These are phyloP conservation scores for Punica granatum DNA, from an alignment of 345 rosid genomes.

Conservation along the genomic window DNA sequence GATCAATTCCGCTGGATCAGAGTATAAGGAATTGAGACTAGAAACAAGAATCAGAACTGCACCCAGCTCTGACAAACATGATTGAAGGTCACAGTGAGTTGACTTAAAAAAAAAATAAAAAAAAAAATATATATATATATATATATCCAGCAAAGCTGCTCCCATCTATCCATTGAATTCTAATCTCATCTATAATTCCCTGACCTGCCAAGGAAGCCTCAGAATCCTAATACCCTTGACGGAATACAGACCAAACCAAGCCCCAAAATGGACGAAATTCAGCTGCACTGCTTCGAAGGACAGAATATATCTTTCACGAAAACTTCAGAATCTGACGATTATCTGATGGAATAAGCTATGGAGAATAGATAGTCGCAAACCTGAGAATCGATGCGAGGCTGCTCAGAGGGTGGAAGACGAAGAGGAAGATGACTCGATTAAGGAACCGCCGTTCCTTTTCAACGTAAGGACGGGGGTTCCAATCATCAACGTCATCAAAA, in stretches of 20 bases:
- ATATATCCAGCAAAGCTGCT: background rate
- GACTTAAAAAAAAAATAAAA: background rate
- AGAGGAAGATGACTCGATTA: background rate
- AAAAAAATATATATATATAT: background rate
- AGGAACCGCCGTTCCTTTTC: background rate
- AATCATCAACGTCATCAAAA: no score
- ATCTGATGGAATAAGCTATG: background rate
- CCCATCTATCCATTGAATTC: background rate
- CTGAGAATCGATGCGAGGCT: slow-evolving; percentile 2
- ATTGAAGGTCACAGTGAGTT: background rate
- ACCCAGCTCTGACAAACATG: background rate
- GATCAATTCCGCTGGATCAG: background rate
- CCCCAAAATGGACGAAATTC: background rate
- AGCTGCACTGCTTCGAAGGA: background rate
- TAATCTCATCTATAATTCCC: background rate
- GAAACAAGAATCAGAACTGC: background rate
- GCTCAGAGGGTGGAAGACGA: background rate
- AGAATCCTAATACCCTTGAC: background rate
- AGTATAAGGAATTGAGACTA: background rate
- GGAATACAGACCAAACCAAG: background rate
- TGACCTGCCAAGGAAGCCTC: background rate
- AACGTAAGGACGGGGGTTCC: no score
- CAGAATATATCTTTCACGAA: background rate
- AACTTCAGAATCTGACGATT: background rate
- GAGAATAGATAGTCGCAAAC: background rate